These are phyloP conservation scores for Epichloe festucae DNA, from an alignment of 2,329 filamentous ascomycete species.

Conservation along the genomic window DNA sequence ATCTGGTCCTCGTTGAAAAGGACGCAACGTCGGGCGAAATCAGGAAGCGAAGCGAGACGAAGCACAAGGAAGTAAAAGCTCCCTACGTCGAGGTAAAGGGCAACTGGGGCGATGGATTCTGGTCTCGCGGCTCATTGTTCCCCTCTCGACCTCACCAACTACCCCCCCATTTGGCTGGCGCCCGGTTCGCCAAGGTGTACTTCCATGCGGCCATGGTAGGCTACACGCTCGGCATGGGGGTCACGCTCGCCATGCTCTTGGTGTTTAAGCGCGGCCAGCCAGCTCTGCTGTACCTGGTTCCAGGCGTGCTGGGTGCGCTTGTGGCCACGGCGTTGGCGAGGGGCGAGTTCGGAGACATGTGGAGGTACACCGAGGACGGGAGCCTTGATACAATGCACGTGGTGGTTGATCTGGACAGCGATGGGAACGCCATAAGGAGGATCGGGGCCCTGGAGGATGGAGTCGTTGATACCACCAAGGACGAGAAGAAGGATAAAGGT, in stretches of 20 bases:
- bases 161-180: constrained; percentile 23
- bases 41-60: constrained; percentile 23
- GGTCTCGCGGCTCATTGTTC: constrained; percentile 38
- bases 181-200: constrained; percentile 67
- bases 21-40: constrained; percentile 21
- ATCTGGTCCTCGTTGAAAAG: constrained; percentile 21
- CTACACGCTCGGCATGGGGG: constrained; percentile 65
- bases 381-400: constrained; percentile 41
- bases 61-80: constrained; percentile 36
- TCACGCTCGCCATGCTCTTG: constrained; percentile 64
- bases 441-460: constrained; percentile 25
- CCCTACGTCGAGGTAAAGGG: constrained; percentile 48
- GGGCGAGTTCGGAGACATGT: constrained; percentile 65
- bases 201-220: constrained; percentile 67
- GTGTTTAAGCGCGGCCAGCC: constrained; percentile 75
- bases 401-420: constrained; percentile 38
- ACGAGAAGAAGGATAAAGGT: constrained; percentile 14
- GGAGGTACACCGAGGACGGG: constrained; percentile 67
- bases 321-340: constrained; percentile 61
- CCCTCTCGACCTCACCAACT: constrained; percentile 12
- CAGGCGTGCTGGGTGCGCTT: constrained; percentile 61
- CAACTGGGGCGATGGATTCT: constrained; percentile 73
- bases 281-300: constrained; percentile 83
- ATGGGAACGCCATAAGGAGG: constrained; percentile 32
- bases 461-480: constrained; percentile 22